Evolutionary conservation across 805 yeast genomes (phyloP).

Genomic region (Metschnikowia kofuensis): DNA sequence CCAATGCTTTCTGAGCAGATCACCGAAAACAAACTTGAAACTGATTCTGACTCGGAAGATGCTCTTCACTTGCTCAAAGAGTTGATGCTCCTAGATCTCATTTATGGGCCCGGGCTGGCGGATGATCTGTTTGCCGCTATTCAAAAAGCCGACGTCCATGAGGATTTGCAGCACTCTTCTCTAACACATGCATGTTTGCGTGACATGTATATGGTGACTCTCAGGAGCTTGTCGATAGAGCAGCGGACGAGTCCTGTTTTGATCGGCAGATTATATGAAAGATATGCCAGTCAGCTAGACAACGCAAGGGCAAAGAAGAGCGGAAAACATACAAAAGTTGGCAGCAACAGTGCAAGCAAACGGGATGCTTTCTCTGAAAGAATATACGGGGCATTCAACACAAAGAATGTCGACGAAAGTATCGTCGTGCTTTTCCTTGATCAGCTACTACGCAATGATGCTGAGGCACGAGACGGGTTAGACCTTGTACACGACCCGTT

Average conservation of each 20-base stretch:
- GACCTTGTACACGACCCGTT: constrained; percentile 13
- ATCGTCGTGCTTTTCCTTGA: constrained; percentile 24
- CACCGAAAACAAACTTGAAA: no score
- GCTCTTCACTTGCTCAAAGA: constrained; percentile 25
- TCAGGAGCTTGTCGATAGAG: constrained; percentile 16
- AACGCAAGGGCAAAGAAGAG: neutral
- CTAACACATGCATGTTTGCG: constrained; percentile 21
- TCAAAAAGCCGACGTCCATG: constrained; percentile 33
- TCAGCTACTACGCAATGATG: constrained; percentile 23
- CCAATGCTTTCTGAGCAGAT: no score
- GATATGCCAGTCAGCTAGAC: constrained; percentile 14
- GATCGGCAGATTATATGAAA: constrained; percentile 21
- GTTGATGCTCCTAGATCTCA: constrained; percentile 24
- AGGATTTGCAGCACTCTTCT: constrained; percentile 20
- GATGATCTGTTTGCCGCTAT: constrained; percentile 17
- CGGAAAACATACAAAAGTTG: neutral
- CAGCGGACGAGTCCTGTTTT: constrained; percentile 17
- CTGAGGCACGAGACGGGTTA: constrained; percentile 17
- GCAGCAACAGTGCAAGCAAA: constrained; percentile 1
- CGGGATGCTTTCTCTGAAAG: neutral
- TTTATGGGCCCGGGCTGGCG: constrained; percentile 22
- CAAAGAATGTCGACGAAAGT: constrained; percentile 16
- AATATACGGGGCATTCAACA: constrained; percentile 10
- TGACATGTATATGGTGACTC: constrained; percentile 24
- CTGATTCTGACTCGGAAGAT: neutral